Conservation (phyloP, 2,329 filamentous ascomycete genomes). For the Aspergillus sojae region DNA sequence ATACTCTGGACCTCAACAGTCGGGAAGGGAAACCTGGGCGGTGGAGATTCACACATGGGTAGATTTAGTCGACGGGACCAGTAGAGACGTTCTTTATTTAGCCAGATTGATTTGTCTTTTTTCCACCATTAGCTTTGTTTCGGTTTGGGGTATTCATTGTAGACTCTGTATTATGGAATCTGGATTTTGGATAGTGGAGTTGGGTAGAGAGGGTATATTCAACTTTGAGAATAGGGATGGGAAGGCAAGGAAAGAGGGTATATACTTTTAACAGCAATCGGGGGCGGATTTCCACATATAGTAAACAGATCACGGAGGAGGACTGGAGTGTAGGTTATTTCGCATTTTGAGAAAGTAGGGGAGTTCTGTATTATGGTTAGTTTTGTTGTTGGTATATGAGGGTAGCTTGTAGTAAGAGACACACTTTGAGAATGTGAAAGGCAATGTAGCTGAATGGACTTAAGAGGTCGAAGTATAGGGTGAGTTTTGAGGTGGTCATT, state of each 20-base stretch:
- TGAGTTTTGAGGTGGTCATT: not conserved
- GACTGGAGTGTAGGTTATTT: not conserved
- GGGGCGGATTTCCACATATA: not conserved
- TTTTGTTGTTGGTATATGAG: not conserved
- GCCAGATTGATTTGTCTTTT: not conserved
- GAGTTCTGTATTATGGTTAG: not conserved
- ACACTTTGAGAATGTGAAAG: not conserved
- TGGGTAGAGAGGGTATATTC: not conserved
- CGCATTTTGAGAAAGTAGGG: not conserved
- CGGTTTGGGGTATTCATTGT: too few relatives aligned
- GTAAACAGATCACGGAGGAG: not conserved
- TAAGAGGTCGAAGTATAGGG: not conserved
- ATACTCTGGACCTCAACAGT: not conserved
- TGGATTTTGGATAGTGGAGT: not conserved
- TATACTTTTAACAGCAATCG: not conserved
- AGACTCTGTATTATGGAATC: too few relatives aligned
- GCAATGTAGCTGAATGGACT: not conserved
- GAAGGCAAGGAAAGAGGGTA: not conserved
- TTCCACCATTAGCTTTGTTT: not conserved
- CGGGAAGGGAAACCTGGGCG: not conserved
- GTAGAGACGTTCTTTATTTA: constrained; percentile 1
- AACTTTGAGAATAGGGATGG: too few relatives aligned
- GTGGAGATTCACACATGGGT: not conserved
- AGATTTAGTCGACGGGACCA: not conserved
- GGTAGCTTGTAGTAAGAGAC: not conserved